Evolutionary conservation across 306 rosid genomes (phyloP), one percentile per base, ranked within the genome.

Genomic region (Acacia crassicarpa): DNA sequence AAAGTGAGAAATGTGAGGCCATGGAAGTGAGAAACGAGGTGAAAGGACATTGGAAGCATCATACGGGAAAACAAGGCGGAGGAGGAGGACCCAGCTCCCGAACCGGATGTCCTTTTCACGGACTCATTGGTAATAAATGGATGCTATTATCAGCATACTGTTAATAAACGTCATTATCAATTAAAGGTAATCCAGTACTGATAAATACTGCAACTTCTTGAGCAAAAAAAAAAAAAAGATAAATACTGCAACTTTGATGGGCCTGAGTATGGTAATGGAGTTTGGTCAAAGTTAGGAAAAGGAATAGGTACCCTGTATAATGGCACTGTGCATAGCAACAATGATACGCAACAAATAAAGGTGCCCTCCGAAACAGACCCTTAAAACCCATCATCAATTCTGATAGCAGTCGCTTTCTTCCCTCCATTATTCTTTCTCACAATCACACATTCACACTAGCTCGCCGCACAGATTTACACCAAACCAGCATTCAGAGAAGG

Each of bases 201-300:
- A 44, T 71, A 44, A 22, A 44, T 76, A 71, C 69, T 45, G 41
- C 77, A 62, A 82, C 35, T 69, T 81, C n/a, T n/a, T n/a, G n/a
- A n/a, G n/a, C n/a, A n/a, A n/a, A n/a, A n/a, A n/a, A n/a, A n/a
- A n/a, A n/a, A n/a, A n/a, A n/a, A n/a, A n/a, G 54, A 44, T 71
- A 44, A 22, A 44, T 76, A 71, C 69, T 45, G 41, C 77, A 62
- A 82, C 35, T 69, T 81, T 44, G 67, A 77, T 69, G 81, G 86
- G 7, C 35, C 35, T 32, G 35, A 32, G 45, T 65, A 87, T 23
- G 56, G 38, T 6, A 48, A 45, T 72, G 83, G 72, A 91, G 91
- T 88, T 88, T 84, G 97, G 97, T 83, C 72, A 82, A 33, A 76
- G 93, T 89, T 88, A 79, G 90, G 89, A 85, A 84, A 54, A 73